phyloP scores from a whole-genome alignment of 331 rosid genomes.

The Quercus phellos region DNA sequence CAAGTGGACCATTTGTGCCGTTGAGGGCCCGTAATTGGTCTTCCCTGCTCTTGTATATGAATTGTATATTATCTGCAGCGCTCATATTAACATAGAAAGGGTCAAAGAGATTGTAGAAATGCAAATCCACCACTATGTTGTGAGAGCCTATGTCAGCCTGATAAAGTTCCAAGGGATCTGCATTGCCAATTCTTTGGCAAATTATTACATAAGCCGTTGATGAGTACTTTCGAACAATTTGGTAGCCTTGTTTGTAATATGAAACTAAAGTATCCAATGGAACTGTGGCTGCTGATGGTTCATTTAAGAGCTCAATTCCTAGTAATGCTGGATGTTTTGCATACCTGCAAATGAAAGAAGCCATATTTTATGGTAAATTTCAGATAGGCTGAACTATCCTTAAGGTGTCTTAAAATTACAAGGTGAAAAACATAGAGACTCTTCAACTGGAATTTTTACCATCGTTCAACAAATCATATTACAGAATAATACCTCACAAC shows the following conservation, averaged over 20 bases:
- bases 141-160: constrained; percentile 66
- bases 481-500: neutral
- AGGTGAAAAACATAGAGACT: neutral
- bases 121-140: constrained; percentile 78
- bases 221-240: constrained; percentile 67
- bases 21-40: constrained; percentile 60
- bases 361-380: neutral
- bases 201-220: constrained; percentile 70
- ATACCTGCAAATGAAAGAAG: constrained; percentile 52
- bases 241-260: constrained; percentile 75
- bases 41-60: constrained; percentile 67
- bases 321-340: constrained; percentile 63
- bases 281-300: constrained; percentile 72
- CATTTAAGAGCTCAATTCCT: constrained; percentile 87
- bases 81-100: constrained; percentile 66
- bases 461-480: neutral
- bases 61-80: constrained; percentile 54
- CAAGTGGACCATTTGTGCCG: constrained; percentile 62
- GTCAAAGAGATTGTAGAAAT: constrained; percentile 85
- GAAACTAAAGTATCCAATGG: constrained; percentile 57
- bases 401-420: neutral
- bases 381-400: neutral
- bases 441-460: neutral
- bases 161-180: constrained; percentile 89
- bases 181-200: constrained; percentile 80